Evolutionary conservation across 345 rosid species (phyloP), one percentile per base, ranked within the genome.

Genomic region (Tarenaya hassleriana): DNA sequence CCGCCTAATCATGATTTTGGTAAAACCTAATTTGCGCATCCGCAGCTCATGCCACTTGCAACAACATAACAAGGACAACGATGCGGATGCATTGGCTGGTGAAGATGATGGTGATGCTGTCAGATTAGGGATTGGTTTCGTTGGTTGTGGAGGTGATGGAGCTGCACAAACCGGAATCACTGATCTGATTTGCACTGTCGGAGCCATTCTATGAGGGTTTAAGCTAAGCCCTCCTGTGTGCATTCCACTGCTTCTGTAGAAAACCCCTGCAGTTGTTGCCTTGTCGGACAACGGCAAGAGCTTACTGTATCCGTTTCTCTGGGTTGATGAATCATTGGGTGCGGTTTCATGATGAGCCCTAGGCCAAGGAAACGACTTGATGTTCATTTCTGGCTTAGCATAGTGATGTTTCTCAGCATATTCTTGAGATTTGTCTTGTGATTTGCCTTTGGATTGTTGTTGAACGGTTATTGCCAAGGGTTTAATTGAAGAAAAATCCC

Each of bases 111-210:
- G 6, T 10, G 52, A 10, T 7, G 43, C 16, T 37, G 34, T 47
- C n/a, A 1, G 29, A 16, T 18, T 31, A 49, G 34, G 44, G 21
- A 49, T 50, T 2, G 53, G 53, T 44, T 51, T 57, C 5, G 31
- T 12, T 34, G 66, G 60, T 52, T 48, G 60, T 60, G 63, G 18
- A 32, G 73, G 34, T 19, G 75, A 82, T 34, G 84, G 84, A 42
- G 88, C 77, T 45, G 88, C 77, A 63, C 83, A 83, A 41, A 83
- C 92, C 47, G 92, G 88, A 47, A 83, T 80, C 16, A 83, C 84
- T 55, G 92, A 83, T 64, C 92, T 80, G 7, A 83, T 80, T 33
- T 76, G 79, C 58, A 83, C 88, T 21, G 88, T 83, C 32, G 88
- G 92, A 10, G 88, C 88, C 24, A 66, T 44, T 59, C 60, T 66